These are phyloP conservation scores for Penicillium cataractarum DNA, from an alignment of 495 filamentous ascomycete genomes.

Conservation along the genomic window DNA sequence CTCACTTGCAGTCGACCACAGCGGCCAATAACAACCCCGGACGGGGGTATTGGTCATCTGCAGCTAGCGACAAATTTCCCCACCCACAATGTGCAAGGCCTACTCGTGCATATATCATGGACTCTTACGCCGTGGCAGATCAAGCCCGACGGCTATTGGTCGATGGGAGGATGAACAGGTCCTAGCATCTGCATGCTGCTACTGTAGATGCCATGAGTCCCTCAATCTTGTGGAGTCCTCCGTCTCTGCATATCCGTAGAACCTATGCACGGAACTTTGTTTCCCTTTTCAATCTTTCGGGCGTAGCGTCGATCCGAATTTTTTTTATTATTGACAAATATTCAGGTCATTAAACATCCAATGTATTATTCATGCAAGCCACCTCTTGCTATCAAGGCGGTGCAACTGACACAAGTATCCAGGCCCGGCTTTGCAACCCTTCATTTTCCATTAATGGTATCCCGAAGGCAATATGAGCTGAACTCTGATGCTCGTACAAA, in stretches of 20 bases:
- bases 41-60: constrained; percentile 36
- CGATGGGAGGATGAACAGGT: constrained; percentile 25
- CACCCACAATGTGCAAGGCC: constrained; percentile 21
- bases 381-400: neutral
- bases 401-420: neutral
- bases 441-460: constrained; percentile 4
- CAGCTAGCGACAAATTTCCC: constrained; percentile 35
- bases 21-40: constrained; percentile 37
- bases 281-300: neutral
- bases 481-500: neutral
- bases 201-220: constrained; percentile 20
- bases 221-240: constrained; percentile 3
- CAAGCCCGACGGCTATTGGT: constrained; percentile 25
- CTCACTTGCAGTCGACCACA: constrained; percentile 32
- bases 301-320: neutral
- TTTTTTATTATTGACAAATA: neutral
- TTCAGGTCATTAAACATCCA: neutral
- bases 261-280: neutral
- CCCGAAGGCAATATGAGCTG: neutral
- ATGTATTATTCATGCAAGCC: neutral
- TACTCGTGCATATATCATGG: constrained; percentile 28
- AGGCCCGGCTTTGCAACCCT: neutral
- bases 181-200: constrained; percentile 37
- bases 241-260: constrained; percentile 4
- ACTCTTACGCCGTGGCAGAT: constrained; percentile 14